These are phyloP conservation scores for Inonotus hispidus DNA, from an alignment of 1,284 basidiomycete genomes.

Conservation along the genomic window DNA sequence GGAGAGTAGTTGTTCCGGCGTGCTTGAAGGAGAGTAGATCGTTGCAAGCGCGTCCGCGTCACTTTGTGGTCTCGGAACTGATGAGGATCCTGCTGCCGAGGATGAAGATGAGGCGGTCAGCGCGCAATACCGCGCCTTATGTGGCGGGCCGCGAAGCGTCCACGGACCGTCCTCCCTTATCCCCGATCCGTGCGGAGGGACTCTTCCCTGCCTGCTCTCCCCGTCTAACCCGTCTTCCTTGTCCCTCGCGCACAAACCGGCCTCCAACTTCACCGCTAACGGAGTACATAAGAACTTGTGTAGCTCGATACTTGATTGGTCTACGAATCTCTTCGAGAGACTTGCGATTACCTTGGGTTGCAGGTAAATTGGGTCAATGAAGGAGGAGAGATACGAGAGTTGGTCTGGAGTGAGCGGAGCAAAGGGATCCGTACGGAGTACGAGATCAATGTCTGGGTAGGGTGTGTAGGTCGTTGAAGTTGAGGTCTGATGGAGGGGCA, in stretches of 20 bases:
- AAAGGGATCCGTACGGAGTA: conserved; percentile 25
- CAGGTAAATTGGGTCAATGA: conserved; percentile 89
- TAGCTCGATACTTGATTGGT: conserved; percentile 88
- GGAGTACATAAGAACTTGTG: conserved; percentile 75
- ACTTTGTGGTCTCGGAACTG: conserved; percentile 16
- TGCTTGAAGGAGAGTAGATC: conserved; percentile 24
- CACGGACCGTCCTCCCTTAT: conserved; percentile 54
- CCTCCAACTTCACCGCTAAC: conserved; percentile 64
- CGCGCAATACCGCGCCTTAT: conserved; percentile 88
- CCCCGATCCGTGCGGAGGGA: conserved; percentile 57
- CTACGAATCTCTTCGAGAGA: conserved; percentile 78
- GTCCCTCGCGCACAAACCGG: conserved; percentile 63
- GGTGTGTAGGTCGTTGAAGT: conserved; percentile 56
- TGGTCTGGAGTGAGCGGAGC: conserved; percentile 59
- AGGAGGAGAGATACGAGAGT: conserved; percentile 68
- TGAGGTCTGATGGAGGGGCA: conserved; percentile 39
- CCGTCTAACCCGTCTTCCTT: conserved; percentile 59
- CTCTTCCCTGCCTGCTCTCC: conserved; percentile 37
- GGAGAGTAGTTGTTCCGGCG: conserved; percentile 55
- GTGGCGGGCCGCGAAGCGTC: conserved; percentile 81
- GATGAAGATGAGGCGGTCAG: conserved; percentile 32
- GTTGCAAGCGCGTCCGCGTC: conserved; percentile 2
- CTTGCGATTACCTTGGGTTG: conserved; percentile 76
- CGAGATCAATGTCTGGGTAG: conserved; percentile 39
- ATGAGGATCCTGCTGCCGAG: conserved; percentile 19